Evolutionary conservation across 495 filamentous ascomycete species (phyloP), one percentile per base, ranked within the genome.

Genomic region (Penicillium tannophilum): DNA sequence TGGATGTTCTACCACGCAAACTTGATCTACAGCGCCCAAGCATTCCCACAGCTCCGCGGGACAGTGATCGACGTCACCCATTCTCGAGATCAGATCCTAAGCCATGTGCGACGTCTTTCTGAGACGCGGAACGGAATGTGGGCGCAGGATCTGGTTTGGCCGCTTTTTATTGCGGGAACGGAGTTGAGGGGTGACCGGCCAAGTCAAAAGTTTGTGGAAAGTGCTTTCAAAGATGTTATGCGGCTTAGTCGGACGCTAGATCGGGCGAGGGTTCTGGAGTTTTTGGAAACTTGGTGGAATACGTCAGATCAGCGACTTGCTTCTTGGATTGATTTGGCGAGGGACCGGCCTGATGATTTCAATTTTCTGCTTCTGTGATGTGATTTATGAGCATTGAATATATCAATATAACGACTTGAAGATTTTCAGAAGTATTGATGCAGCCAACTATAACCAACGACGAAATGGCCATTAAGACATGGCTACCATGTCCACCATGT

Each of bases 91-190:
- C 52, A 61, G 23, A 66, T 71, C 10, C 28, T 71, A 0, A 44
- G 24, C 3, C 60, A 66, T 47, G 44, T 71, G n/a, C 42, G 33
- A 6, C 55, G 47, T 45, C 54, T 71, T 12, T 59, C 63, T 3
- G 62, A 55, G 45, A 64, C 52, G 24, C 31, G 55, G 36, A 50
- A 55, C n/a, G 45, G 54, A 16, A 56, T 54, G 41, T 66, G 68
- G 46, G 65, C 59, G 1, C 65, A 71, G 19, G 59, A 71, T 52
- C 56, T 71, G 8, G 63, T 68, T 17, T 71, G 68, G 68, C 68
- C 68, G 14, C 56, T 70, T 5, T 68, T 70, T 30, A 60, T 67
- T 20, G 61, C 63, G 1, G 68, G 68, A n/a, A 64, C 68, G 3
- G 65, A 66, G 56, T 56, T 62, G n/a, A 42, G 59, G 23, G 63